Evolutionary conservation across 805 yeast genomes (phyloP).

Genomic region (Komagataella phaffii): DNA sequence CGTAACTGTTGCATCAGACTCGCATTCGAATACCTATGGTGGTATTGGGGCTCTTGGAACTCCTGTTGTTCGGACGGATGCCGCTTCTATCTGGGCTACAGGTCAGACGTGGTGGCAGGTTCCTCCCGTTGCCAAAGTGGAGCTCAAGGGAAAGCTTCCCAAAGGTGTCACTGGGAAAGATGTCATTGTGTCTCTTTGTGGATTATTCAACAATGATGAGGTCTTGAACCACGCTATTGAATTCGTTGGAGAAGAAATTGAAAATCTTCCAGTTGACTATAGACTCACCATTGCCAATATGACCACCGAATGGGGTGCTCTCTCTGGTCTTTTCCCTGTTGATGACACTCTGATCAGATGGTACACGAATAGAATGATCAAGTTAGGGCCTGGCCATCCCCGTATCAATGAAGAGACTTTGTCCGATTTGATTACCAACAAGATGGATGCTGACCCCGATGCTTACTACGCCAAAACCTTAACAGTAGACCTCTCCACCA

Average conservation of each 20-base stretch:
- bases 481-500: constrained; percentile 62
- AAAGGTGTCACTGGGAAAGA: constrained; percentile 91
- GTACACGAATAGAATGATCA: constrained; percentile 50
- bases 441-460: constrained; percentile 48
- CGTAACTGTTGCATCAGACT: constrained; percentile 91
- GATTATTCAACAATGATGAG: constrained; percentile 82
- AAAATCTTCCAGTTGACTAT: constrained; percentile 61
- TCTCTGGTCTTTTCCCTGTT: constrained; percentile 95
- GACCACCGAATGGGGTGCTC: constrained; percentile 99
- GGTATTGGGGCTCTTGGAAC: constrained; percentile 95
- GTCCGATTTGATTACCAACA: constrained; percentile 30
- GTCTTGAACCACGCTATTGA: constrained; percentile 91
- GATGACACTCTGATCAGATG: constrained; percentile 67
- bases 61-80: constrained; percentile 96
- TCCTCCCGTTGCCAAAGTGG: constrained; percentile 95
- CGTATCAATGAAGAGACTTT: constrained; percentile 60
- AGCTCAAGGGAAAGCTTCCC: constrained; percentile 69
- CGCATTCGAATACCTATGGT: constrained; percentile 96
- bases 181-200: constrained; percentile 93
- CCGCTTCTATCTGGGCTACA: constrained; percentile 99
- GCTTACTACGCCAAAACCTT: constrained; percentile 85
- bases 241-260: constrained; percentile 74
- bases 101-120: constrained; percentile 99
- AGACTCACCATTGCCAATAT: constrained; percentile 89
- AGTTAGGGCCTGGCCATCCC: constrained; percentile 47